Conservation (phyloP, 1,284 basidiomycete species). For the Ustilago esculenta region DNA sequence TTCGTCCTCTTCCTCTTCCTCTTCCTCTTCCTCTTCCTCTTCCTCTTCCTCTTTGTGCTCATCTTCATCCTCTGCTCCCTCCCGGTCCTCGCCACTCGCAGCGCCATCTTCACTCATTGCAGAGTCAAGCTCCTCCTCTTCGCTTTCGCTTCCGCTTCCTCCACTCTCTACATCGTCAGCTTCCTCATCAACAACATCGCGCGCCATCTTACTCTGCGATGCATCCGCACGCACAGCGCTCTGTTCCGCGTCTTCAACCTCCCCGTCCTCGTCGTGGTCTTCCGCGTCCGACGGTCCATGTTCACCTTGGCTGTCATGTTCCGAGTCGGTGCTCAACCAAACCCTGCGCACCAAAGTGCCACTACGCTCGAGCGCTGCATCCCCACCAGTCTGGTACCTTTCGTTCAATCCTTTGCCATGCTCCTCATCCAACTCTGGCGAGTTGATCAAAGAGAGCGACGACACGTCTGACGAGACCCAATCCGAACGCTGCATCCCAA, state of each 20-base stretch:
- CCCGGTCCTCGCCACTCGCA: background rate
- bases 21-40: constrained; percentile 11
- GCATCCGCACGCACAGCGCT: constrained; percentile 3
- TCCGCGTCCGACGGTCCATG: background rate
- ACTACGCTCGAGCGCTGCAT: background rate
- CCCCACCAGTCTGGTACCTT: constrained; percentile 11
- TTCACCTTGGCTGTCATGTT: constrained; percentile 10
- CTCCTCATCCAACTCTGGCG: background rate
- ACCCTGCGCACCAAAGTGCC: constrained; percentile 5
- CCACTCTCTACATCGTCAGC: background rate
- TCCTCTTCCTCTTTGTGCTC: background rate
- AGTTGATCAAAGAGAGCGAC: background rate
- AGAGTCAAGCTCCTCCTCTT: background rate
- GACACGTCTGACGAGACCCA: constrained; percentile 8
- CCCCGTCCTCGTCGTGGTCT: constrained; percentile 4
- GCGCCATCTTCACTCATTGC: background rate
- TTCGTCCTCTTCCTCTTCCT: constrained; percentile 1
- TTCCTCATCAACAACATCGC: constrained; percentile 6
- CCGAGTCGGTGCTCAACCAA: constrained; percentile 23
- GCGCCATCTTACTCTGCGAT: constrained; percentile 1
- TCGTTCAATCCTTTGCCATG: constrained; percentile 7
- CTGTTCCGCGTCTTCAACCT: constrained; percentile 2
- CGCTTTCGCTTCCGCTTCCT: constrained; percentile 5
- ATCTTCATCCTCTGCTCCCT: background rate
- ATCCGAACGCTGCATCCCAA: constrained; percentile 9